A percentile compares a stretch with the other conserved stretches of the same genome.
Conservation (phyloP, 2,329 filamentous ascomycete species). For the Albifimbria verrucaria region DNA sequence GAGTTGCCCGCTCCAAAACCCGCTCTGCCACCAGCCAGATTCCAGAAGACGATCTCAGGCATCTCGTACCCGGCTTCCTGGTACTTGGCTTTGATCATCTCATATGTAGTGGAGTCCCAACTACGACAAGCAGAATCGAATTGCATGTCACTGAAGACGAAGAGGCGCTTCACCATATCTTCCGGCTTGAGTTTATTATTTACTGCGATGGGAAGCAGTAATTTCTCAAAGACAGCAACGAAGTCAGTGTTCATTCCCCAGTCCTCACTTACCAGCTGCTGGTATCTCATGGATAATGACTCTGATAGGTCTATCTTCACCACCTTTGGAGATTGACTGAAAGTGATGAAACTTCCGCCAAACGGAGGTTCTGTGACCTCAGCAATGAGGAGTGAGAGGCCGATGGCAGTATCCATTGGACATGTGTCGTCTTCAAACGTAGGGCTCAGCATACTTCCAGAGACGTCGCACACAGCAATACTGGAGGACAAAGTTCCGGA, state of each 20-base stretch:
- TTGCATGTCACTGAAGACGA: conserved; percentile 61
- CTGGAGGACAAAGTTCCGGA: conserved; percentile 49
- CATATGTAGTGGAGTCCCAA: conserved; percentile 43
- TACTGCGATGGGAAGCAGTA: conserved; percentile 53
- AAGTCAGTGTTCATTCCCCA: conserved; percentile 51
- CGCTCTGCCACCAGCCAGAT: conserved; percentile 42
- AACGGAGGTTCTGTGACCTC: conserved; percentile 52
- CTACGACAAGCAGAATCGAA: conserved; percentile 40
- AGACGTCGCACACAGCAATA: conserved; percentile 58
- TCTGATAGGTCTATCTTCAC: conserved; percentile 33
- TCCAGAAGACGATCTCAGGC: conserved; percentile 60
- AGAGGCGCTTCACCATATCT: conserved; percentile 59
- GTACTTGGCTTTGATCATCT: conserved; percentile 45
- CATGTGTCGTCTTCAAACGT: conserved; percentile 40
- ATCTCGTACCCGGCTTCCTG: conserved; percentile 51
- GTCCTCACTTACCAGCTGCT: not conserved
- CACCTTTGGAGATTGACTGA: conserved; percentile 39
- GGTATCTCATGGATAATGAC: conserved; percentile 39
- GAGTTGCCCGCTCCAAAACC: conserved; percentile 16
- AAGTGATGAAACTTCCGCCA: conserved; percentile 53
- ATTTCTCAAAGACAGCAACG: conserved; percentile 47
- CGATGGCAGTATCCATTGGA: conserved; percentile 52
- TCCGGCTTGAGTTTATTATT: conserved; percentile 46
- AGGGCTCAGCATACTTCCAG: conserved; percentile 45
- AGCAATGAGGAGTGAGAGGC: conserved; percentile 53